Evolutionary conservation across 108 stramenopile species (phyloP).

Genomic region (Nitzschia palea): DNA sequence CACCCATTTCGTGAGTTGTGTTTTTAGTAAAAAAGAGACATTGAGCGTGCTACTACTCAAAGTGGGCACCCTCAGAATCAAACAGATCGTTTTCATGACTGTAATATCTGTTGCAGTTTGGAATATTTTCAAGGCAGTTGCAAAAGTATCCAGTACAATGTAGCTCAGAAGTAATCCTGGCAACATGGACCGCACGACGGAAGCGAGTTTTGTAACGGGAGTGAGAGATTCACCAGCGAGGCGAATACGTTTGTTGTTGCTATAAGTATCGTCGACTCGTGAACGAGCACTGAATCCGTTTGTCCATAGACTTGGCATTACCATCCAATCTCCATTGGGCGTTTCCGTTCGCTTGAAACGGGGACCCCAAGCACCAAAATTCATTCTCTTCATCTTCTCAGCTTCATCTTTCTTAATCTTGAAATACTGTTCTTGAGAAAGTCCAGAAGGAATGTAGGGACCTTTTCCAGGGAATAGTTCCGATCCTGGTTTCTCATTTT

Average conservation of each 20-base stretch:
- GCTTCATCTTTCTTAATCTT: constrained; percentile 49
- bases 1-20: neutral
- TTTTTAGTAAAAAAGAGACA: neutral
- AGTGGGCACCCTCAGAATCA: neutral
- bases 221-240: neutral
- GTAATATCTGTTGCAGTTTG: neutral
- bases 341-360: constrained; percentile 43
- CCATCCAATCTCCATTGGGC: constrained; percentile 67
- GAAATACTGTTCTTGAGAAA: constrained; percentile 51
- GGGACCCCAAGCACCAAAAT: constrained; percentile 69
- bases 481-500: no score
- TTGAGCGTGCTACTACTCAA: neutral
- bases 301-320: constrained; percentile 55
- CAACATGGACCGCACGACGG: neutral
- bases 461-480: constrained; percentile 9
- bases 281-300: constrained; percentile 28
- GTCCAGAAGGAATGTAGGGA: constrained; percentile 57
- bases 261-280: neutral
- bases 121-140: neutral
- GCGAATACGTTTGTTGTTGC: neutral
- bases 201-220: neutral
- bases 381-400: constrained; percentile 38
- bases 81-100: neutral
- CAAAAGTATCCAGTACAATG: neutral
- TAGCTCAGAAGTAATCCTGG: neutral